Percentiles rank a stretch among this genome's conserved stretches.
Evolutionary conservation across 768 basidiomycete species (phyloP).

Genomic region (Leccinellum albellum): DNA sequence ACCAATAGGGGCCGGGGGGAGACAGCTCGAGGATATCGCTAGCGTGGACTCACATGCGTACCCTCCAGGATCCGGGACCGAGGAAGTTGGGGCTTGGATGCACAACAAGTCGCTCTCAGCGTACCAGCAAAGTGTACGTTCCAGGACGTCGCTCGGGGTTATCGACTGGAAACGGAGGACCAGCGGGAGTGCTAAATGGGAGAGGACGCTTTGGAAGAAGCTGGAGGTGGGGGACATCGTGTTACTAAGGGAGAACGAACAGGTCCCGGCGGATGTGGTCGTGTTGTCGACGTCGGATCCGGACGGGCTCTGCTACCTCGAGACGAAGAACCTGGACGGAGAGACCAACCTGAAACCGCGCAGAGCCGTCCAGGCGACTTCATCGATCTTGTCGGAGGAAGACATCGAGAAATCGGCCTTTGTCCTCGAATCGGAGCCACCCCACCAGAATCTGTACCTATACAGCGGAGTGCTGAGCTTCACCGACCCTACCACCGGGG

Average conservation of each 20-base stretch:
- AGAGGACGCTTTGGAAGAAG: slow-evolving; percentile 97
- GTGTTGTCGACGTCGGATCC: slow-evolving; percentile 90
- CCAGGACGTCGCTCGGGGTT: slow-evolving; percentile 61
- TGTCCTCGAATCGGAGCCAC: slow-evolving; percentile 87
- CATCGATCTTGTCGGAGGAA: slow-evolving; percentile 75
- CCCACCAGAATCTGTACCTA: slow-evolving; percentile 88
- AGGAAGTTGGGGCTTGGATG: slow-evolving; percentile 32
- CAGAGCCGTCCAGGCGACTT: slow-evolving; percentile 70
- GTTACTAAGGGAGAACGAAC: slow-evolving; percentile 87
- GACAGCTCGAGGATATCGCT: slow-evolving; percentile 62
- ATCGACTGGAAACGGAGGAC: slow-evolving; percentile 74
- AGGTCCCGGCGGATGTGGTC: slow-evolving; percentile 93
- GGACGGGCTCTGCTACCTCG: slow-evolving; percentile 90
- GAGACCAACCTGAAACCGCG: slow-evolving; percentile 96
- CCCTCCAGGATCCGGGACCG: slow-evolving; percentile 43
- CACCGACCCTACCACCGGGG: slow-evolving; percentile 48
- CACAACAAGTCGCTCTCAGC: slow-evolving; percentile 38
- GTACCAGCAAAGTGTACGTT: slow-evolving; percentile 57
- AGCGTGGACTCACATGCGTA: slow-evolving; percentile 66
- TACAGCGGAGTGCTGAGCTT: slow-evolving; percentile 87
- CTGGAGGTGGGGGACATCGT: slow-evolving; percentile 97
- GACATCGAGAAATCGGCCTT: slow-evolving; percentile 87
- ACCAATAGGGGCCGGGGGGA: slow-evolving; percentile 41
- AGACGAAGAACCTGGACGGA: slow-evolving; percentile 97
- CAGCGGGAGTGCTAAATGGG: slow-evolving; percentile 79